phyloP scores from a whole-genome alignment of 345 rosid species.

The Lagerstroemia speciosa region DNA sequence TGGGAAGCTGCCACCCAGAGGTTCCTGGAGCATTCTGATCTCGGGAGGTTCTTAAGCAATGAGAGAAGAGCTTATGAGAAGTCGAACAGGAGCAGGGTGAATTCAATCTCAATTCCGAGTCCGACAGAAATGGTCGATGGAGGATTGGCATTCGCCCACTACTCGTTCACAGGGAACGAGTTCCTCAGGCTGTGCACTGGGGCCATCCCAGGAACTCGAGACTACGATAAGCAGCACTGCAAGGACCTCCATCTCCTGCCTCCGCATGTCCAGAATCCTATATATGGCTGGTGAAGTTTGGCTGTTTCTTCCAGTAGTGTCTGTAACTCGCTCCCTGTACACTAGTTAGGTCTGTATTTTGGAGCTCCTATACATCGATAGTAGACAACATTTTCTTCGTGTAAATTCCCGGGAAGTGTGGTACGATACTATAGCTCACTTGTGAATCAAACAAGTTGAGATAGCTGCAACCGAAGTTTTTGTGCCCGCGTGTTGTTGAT shows the following conservation, averaged over 20 bases:
- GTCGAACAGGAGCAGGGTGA: constrained; percentile 21
- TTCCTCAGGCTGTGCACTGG: constrained; percentile 74
- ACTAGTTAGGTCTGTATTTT: constrained; percentile 11
- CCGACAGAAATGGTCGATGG: constrained; percentile 62
- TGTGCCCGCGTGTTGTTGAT: neutral
- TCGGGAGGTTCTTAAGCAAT: constrained; percentile 43
- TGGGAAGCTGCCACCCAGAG: constrained; percentile 99
- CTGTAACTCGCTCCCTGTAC: neutral
- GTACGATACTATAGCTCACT: neutral
- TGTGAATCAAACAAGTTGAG: neutral
- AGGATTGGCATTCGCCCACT: constrained; percentile 82
- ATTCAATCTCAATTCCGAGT: constrained; percentile 54
- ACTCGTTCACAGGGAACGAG: constrained; percentile 79
- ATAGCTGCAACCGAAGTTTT: constrained; percentile 2
- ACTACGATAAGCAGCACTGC: constrained; percentile 74
- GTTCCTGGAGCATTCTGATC: constrained; percentile 77
- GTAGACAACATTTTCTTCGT: constrained; percentile 1
- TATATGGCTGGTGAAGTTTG: constrained; percentile 53
- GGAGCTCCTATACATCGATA: constrained; percentile 1
- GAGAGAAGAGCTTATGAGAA: constrained; percentile 10
- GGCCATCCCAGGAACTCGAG: constrained; percentile 74
- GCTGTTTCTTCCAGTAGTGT: no score
- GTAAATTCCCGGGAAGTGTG: neutral
- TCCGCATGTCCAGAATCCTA: constrained; percentile 72
- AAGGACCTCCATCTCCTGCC: constrained; percentile 81